Base-by-base conservation (phyloP, 2,329 filamentous ascomycete species). In the Colletotrichum sp. region DNA sequence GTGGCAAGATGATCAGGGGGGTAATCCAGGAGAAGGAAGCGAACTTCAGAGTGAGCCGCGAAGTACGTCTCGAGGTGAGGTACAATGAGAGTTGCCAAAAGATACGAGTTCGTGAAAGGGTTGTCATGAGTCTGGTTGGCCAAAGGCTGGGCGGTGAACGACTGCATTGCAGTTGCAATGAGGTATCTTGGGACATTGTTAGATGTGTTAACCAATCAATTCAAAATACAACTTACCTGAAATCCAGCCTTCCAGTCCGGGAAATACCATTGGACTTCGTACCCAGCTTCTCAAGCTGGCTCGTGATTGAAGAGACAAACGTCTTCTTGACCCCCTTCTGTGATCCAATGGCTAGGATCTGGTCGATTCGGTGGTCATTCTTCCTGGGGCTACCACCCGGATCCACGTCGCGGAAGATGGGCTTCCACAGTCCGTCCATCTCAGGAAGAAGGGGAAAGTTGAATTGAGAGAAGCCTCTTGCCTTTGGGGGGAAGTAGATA, bases 1-100 rank as follows among this genome's bases (percentile, higher is more conserved):
- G 91, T 91, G 3, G 88, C 79, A 3, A 93, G 85, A 76, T 93
- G 89, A 65, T 90, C 88, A 0, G 88, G 83, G 0, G 91, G 88
- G 77, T 91, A 93, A 72, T 93, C 90, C 11, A 93, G 84, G 7
- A 93, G 81, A 1, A 93, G 86, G 72, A 93, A 89, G 12, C 88
- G 88, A 25, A 90, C 88, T 48, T 87, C 84, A 4, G 86, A 80
- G 77, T 92, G 90, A 3, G 87, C 84, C 6, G 88, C 86, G 65
- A 93, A 84, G 77, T 92, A 93, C 0, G 88, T 88, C 78, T 93
- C 91, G 2, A 93, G 85, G 75, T 92, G 90, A 2, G 91, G 90
- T 52, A 93, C 85, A 27, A 93, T 86, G 3, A 92, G 85, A 1
- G 89, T 88, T 3, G 92, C 91, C 3, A 93, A 86, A 19, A 90